These are phyloP conservation scores for Linnemannia hyalina DNA, from an alignment of 192 early-diverging fungal species.

Conservation along the genomic window DNA sequence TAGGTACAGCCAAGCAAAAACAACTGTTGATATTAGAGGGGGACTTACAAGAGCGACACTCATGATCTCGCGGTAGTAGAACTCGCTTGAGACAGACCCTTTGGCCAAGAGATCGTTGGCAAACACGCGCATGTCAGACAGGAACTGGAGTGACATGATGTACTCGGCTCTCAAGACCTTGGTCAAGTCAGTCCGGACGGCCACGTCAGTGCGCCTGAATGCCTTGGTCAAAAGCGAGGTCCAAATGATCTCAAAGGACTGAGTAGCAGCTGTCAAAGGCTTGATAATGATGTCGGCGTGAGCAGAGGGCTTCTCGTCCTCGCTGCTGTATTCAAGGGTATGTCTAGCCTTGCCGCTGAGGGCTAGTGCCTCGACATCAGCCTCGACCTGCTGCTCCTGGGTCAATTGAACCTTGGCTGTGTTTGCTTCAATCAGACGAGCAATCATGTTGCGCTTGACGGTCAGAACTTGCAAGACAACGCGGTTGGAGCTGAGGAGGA, in stretches of 20 bases:
- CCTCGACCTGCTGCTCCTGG: background rate
- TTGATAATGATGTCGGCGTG: background rate
- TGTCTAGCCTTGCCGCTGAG: conserved; percentile 11
- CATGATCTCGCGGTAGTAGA: conserved; percentile 70
- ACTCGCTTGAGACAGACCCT: conserved; percentile 57
- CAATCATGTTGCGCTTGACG: conserved; percentile 66
- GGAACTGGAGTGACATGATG: conserved; percentile 67
- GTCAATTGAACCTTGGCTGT: background rate
- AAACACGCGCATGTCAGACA: conserved; percentile 63
- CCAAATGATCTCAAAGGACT: conserved; percentile 58
- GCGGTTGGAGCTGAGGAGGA: conserved; percentile 66
- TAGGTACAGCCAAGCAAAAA: background rate
- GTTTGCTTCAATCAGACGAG: conserved; percentile 53
- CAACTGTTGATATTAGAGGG: background rate
- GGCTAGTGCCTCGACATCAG: conserved; percentile 18
- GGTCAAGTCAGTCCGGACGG: conserved; percentile 39
- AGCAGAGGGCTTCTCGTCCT: conserved; percentile 18
- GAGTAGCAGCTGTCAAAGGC: background rate
- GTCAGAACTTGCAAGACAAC: conserved; percentile 62
- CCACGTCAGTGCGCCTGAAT: background rate
- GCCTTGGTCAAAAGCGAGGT: conserved; percentile 34
- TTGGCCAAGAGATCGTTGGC: conserved; percentile 57
- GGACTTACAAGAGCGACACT: conserved; percentile 63
- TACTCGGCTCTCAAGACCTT: conserved; percentile 62
- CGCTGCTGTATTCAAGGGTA: conserved; percentile 13